Evolutionary conservation across 139 green algal species (phyloP).

Genomic region (Chlorella vulgaris): DNA sequence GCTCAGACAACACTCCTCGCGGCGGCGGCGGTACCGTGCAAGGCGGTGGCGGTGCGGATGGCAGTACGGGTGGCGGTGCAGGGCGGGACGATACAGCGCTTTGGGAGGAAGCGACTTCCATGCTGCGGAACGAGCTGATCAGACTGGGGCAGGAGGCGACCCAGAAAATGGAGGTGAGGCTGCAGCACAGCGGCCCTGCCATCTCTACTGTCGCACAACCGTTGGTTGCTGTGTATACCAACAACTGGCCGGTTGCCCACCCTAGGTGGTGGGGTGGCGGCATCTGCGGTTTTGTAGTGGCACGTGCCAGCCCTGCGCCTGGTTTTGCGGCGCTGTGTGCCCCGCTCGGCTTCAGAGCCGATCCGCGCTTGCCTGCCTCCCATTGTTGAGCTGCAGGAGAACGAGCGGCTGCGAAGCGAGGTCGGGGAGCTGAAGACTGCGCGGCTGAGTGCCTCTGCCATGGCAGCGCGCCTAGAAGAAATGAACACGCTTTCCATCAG

Average conservation of each 20-base stretch:
- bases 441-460: constrained; percentile 36
- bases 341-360: no score
- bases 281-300: no score
- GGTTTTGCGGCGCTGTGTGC: no score
- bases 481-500: constrained; percentile 43
- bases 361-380: no score
- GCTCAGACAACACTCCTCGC: not conserved
- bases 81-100: constrained; percentile 22
- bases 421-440: constrained; percentile 43
- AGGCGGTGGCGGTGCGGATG: not conserved
- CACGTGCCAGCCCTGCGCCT: no score
- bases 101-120: constrained; percentile 36
- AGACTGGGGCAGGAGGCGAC: constrained; percentile 28
- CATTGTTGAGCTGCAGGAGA: no score
- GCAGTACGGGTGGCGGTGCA: not conserved
- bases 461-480: constrained; percentile 35
- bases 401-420: constrained; percentile 36
- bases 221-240: no score
- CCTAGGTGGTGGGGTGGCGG: no score
- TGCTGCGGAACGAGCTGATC: constrained; percentile 41
- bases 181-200: no score
- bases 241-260: no score
- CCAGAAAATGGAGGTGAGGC: constrained; percentile 25
- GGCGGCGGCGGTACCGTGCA: not conserved
- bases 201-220: no score